Evolutionary conservation across 768 basidiomycete genomes (phyloP).

Genomic region (Serpula lacrymans): DNA sequence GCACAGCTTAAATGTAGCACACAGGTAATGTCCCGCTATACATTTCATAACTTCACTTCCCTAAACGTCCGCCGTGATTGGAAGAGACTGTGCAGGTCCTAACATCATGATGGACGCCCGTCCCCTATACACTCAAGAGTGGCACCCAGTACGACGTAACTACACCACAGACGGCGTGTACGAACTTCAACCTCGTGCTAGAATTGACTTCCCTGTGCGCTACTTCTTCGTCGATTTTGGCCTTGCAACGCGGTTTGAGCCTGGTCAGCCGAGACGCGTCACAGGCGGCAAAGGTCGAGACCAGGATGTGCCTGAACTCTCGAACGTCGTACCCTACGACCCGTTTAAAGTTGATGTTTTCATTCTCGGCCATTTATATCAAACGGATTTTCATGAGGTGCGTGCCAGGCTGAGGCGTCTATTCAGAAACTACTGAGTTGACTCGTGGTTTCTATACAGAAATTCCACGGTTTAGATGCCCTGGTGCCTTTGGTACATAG

Average conservation of each 20-base stretch:
- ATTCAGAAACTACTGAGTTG: too few species aligned
- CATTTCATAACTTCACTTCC: too few species aligned
- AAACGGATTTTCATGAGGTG: neutral
- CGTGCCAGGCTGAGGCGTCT: neutral
- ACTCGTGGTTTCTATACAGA: too few species aligned
- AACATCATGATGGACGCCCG: constrained; percentile 39
- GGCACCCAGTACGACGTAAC: constrained; percentile 31
- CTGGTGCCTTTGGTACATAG: neutral
- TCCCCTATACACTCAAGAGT: constrained; percentile 28
- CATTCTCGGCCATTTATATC: constrained; percentile 18
- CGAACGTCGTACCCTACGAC: constrained; percentile 19
- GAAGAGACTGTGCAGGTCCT: constrained; percentile 15
- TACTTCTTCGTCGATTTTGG: constrained; percentile 4
- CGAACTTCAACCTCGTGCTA: too few species aligned
- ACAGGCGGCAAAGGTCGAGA: constrained; percentile 16
- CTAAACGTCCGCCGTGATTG: too few species aligned
- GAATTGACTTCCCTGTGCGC: neutral
- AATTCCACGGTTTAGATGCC: neutral
- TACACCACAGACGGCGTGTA: constrained; percentile 29
- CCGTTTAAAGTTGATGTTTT: constrained; percentile 30
- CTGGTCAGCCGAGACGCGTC: neutral
- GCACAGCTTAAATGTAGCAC: constrained; percentile 8
- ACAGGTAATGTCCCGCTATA: constrained; percentile 3
- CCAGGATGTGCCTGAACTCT: constrained; percentile 21
- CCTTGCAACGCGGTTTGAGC: neutral